A percentile compares a stretch with the other conserved stretches of the same genome.
phyloP scores from a whole-genome alignment of 2,329 filamentous ascomycete species.

The Epichloe coenophiala region DNA sequence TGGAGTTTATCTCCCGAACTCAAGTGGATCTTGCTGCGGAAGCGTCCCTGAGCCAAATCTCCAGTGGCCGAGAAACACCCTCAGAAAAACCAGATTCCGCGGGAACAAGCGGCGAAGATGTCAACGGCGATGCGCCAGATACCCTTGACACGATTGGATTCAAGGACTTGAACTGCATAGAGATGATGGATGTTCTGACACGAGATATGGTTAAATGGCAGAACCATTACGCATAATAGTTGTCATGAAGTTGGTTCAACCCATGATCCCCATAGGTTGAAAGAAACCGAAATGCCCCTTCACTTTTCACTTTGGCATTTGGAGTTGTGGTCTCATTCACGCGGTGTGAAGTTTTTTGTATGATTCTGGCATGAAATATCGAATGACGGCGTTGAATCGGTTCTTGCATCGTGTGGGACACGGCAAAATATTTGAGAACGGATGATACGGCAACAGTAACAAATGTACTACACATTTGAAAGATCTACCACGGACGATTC shows the following conservation, averaged over 20 bases:
- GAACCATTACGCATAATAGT: constrained; percentile 43
- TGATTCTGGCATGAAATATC: constrained; percentile 3
- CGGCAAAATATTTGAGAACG: background rate
- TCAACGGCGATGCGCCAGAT: constrained; percentile 13
- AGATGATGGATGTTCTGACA: constrained; percentile 85
- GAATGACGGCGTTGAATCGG: constrained; percentile 6
- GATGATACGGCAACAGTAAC: background rate
- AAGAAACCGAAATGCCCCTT: background rate
- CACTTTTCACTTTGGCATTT: background rate
- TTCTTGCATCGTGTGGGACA: constrained; percentile 4
- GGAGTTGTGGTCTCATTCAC: background rate
- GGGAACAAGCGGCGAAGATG: constrained; percentile 21
- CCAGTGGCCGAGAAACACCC: constrained; percentile 21
- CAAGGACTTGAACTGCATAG: constrained; percentile 60
- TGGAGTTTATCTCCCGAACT: constrained; percentile 81
- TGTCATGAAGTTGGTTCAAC: background rate
- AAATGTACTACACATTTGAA: background rate
- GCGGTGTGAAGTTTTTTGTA: background rate
- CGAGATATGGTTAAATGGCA: constrained; percentile 77
- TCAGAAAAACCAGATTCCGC: constrained; percentile 21
- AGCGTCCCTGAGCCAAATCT: constrained; percentile 27
- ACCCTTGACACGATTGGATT: constrained; percentile 40
- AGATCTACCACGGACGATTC: background rate
- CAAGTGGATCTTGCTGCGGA: constrained; percentile 75
- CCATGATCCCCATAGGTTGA: background rate